Evolutionary conservation across 2,329 filamentous ascomycete species (phyloP).

Genomic region (Fusarium sp.): DNA sequence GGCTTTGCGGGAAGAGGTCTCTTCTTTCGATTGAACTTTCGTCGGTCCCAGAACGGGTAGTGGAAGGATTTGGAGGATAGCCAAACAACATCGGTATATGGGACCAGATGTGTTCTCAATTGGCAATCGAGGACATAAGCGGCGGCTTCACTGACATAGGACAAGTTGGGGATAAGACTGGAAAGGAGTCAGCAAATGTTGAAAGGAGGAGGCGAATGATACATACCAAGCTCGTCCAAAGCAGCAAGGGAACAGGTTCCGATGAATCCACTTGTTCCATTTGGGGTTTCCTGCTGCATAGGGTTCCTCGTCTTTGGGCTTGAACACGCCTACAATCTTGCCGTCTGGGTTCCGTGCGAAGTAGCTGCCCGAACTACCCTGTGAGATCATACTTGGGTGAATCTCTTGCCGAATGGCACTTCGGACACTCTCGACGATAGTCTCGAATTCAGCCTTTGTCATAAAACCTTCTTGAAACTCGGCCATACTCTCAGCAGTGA

Average conservation of each 20-base stretch:
- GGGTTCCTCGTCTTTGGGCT: slow-evolving; percentile 98
- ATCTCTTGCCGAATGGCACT: slow-evolving; percentile 89
- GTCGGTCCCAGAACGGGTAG: slow-evolving; percentile 96
- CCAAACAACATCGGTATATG: slow-evolving; percentile 95
- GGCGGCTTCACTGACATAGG: slow-evolving; percentile 97
- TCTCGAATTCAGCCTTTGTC: slow-evolving; percentile 85
- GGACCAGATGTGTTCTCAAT: slow-evolving; percentile 90
- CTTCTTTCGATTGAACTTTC: slow-evolving; percentile 87
- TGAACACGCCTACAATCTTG: slow-evolving; percentile 97
- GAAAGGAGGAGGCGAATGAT: neutral
- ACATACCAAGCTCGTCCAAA: slow-evolving; percentile 88
- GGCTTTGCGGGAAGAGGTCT: slow-evolving; percentile 89
- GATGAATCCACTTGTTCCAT: slow-evolving; percentile 99
- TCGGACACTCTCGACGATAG: slow-evolving; percentile 89
- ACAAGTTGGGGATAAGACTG: slow-evolving; percentile 93
- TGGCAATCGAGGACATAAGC: slow-evolving; percentile 95
- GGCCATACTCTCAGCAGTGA: slow-evolving; percentile 80
- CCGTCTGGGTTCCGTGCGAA: slow-evolving; percentile 93
- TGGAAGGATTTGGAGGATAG: slow-evolving; percentile 97
- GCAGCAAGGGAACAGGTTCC: slow-evolving; percentile 96
- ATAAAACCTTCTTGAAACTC: slow-evolving; percentile 73
- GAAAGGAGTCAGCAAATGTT: slow-evolving; percentile 24
- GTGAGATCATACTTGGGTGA: slow-evolving; percentile 95
- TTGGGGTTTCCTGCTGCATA: slow-evolving; percentile 98
- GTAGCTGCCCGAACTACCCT: slow-evolving; percentile 97